Conservation (phyloP, 257 asterid species). For the Lycium barbarum region DNA sequence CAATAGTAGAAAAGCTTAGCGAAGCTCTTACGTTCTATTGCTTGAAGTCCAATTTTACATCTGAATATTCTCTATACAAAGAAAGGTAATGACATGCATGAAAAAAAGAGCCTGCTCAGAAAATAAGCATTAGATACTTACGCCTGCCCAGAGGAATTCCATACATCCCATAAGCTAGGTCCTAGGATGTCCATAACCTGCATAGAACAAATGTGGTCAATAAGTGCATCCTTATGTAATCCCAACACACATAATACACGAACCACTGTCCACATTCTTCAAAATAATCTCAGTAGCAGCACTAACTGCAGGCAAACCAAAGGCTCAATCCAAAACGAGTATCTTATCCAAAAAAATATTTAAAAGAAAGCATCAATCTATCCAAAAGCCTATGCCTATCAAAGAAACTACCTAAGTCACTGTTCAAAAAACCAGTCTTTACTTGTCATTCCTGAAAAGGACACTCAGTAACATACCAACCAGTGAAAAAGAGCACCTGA, state of each 20-base stretch:
- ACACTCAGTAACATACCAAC: conserved; percentile 7
- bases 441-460: background rate
- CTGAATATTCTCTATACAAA: conserved; percentile 18
- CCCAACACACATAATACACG: conserved; percentile 21
- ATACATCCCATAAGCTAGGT: conserved; percentile 61
- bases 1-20: background rate
- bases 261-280: conserved; percentile 17
- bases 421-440: background rate
- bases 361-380: conserved; percentile 8
- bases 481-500: background rate
- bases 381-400: conserved; percentile 14
- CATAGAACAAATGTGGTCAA: conserved; percentile 29
- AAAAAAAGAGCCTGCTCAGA: background rate
- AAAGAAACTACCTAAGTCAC: conserved; percentile 13
- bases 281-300: background rate
- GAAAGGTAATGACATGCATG: conserved; percentile 18
- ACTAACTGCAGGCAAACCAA: background rate
- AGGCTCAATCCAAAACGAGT: conserved; percentile 14
- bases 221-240: background rate
- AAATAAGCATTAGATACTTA: conserved; percentile 36
- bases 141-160: conserved; percentile 62
- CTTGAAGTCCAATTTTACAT: conserved; percentile 18
- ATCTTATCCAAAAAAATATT: background rate
- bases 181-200: conserved; percentile 66
- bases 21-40: conserved; percentile 12